These are phyloP conservation scores for Rosellinia necatrix DNA, from an alignment of 2,329 filamentous ascomycete species.

Conservation along the genomic window DNA sequence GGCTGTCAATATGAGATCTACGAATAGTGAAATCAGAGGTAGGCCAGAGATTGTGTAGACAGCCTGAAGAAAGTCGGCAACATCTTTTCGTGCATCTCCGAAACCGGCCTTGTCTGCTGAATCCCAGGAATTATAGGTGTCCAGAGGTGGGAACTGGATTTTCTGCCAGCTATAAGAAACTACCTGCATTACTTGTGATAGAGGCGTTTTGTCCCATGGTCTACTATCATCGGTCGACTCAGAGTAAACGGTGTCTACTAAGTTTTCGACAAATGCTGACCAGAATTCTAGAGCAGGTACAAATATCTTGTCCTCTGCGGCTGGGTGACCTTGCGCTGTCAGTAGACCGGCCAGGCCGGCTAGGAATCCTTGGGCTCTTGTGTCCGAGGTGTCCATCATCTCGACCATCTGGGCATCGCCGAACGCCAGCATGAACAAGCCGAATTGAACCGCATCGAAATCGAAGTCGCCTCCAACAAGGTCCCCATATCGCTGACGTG, in stretches of 20 bases:
- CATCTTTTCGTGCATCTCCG: slow-evolving; percentile 74
- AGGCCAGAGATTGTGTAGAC: slow-evolving; percentile 67
- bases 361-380: slow-evolving; percentile 59
- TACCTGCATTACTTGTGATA: slow-evolving; percentile 64
- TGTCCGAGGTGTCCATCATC: slow-evolving; percentile 58
- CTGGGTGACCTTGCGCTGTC: slow-evolving; percentile 67
- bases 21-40: slow-evolving; percentile 61
- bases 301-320: slow-evolving; percentile 75
- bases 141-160: slow-evolving; percentile 66
- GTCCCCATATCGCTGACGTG: slow-evolving; percentile 57
- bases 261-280: slow-evolving; percentile 74
- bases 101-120: slow-evolving; percentile 70
- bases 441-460: slow-evolving; percentile 68
- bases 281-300: slow-evolving; percentile 79
- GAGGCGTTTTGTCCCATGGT: slow-evolving; percentile 63
- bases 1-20: slow-evolving; percentile 57
- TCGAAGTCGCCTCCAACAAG: slow-evolving; percentile 65
- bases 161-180: slow-evolving; percentile 71
- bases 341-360: slow-evolving; percentile 67
- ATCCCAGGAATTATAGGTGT: slow-evolving; percentile 68
- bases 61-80: slow-evolving; percentile 76
- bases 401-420: slow-evolving; percentile 67
- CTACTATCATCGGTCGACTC: slow-evolving; percentile 51
- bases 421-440: slow-evolving; percentile 69
- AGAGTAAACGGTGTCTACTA: slow-evolving; percentile 62